Percentiles rank a stretch among this genome's conserved stretches.
Conservation (phyloP, 140 eudicot genomes). For the Artemisia princeps region DNA sequence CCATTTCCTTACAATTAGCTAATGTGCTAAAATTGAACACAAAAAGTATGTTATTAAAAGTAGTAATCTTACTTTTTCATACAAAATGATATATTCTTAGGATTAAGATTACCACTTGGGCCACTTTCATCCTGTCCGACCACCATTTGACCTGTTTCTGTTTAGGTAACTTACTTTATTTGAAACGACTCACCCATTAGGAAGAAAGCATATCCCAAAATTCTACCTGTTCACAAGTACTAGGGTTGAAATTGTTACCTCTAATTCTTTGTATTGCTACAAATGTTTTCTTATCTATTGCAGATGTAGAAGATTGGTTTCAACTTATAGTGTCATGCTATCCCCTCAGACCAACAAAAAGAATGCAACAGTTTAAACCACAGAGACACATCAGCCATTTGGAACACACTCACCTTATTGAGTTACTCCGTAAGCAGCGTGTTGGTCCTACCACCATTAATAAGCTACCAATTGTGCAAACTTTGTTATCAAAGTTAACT, state of each 20-base stretch:
- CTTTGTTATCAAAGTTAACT: constrained; percentile 54
- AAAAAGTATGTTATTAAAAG: background rate
- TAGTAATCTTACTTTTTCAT: background rate
- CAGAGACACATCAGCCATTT: constrained; percentile 42
- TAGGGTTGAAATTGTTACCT: background rate
- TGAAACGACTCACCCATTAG: background rate
- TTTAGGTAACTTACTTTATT: background rate
- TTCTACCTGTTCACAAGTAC: background rate
- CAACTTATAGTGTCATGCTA: constrained; percentile 71
- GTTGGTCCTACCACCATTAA: constrained; percentile 41
- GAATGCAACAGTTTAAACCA: constrained; percentile 37
- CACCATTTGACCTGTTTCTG: background rate
- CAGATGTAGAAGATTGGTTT: constrained; percentile 84
- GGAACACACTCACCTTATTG: constrained; percentile 54
- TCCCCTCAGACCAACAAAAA: constrained; percentile 44
- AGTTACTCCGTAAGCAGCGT: constrained; percentile 66
- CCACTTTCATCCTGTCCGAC: too few species aligned
- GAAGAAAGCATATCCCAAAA: background rate
- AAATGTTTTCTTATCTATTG: constrained; percentile 2
- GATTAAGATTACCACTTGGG: too few species aligned
- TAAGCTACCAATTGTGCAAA: constrained; percentile 57
- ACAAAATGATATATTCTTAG: too few species aligned
- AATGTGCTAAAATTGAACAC: background rate
- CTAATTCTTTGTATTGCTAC: background rate
- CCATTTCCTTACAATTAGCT: background rate